A percentile compares a stretch with the other conserved stretches of the same genome.
These are phyloP conservation scores for Aspergillus ibericus DNA, from an alignment of 2,329 filamentous ascomycete genomes.

Conservation along the genomic window DNA sequence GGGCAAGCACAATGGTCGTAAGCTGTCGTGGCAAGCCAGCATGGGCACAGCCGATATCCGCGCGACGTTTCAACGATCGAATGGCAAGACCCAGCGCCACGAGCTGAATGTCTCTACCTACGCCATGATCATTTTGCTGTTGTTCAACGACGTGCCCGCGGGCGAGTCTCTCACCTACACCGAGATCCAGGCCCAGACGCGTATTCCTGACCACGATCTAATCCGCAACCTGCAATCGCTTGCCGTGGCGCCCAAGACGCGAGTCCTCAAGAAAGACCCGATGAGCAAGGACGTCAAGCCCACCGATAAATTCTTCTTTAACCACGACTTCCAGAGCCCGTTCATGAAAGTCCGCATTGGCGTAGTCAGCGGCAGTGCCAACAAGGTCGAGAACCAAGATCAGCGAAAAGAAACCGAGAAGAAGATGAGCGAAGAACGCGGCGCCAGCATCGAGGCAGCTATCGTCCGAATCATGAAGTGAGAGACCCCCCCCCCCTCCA, in stretches of 20 bases:
- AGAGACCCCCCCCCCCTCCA: slow-evolving; percentile 16
- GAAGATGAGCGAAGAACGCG: slow-evolving; percentile 52
- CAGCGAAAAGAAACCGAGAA: slow-evolving; percentile 56
- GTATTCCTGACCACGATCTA: slow-evolving; percentile 73
- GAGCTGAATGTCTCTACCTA: slow-evolving; percentile 92
- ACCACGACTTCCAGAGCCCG: slow-evolving; percentile 76
- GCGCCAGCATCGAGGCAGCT: slow-evolving; percentile 52
- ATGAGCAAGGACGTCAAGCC: slow-evolving; percentile 74
- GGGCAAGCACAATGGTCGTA: slow-evolving; percentile 80
- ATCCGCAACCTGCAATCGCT: slow-evolving; percentile 77
- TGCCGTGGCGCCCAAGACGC: slow-evolving; percentile 78
- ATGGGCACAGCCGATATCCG: slow-evolving; percentile 85
- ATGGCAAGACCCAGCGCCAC: slow-evolving; percentile 73
- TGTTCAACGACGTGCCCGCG: slow-evolving; percentile 76
- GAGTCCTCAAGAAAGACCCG: slow-evolving; percentile 77
- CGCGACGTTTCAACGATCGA: slow-evolving; percentile 70
- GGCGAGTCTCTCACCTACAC: slow-evolving; percentile 60
- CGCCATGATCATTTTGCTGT: slow-evolving; percentile 81
- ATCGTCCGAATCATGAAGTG: slow-evolving; percentile 57
- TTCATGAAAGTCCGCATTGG: slow-evolving; percentile 86
- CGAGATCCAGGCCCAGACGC: slow-evolving; percentile 79
- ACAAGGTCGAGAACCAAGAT: slow-evolving; percentile 75
- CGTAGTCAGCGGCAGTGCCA: slow-evolving; percentile 71
- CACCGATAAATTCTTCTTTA: slow-evolving; percentile 79
- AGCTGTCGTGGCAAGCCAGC: slow-evolving; percentile 76